Evolutionary conservation across 2,329 filamentous ascomycete species (phyloP), one percentile per base, ranked within the genome.

Genomic region (Aspergillus ochraceoroseus): DNA sequence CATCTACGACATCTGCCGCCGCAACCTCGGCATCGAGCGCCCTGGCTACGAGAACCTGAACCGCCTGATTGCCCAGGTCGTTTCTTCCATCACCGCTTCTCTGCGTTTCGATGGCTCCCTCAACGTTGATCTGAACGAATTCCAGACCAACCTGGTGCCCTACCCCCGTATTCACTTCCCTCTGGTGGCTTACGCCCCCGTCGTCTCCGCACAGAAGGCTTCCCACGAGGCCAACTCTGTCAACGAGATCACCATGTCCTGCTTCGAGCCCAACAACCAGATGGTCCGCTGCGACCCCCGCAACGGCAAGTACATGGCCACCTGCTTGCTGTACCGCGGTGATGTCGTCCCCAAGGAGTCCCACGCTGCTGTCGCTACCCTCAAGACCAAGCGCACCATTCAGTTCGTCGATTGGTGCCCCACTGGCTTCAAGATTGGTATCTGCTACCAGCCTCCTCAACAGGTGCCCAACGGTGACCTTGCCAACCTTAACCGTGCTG

Each of bases 321-420:
- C 89, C 61, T 95, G 89, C 71, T 72, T 98, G 72, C 76, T 98
- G 68, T 98, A 98, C 81, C 90, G 90, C 67, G 92, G 90, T 70
- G 92, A 96, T 62, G 90, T 98, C 58, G 92, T 96, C 49, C 87
- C 90, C 71, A 94, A 94, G 74, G 90, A 96, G 63, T 86, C 87
- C 55, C 87, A 95, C 76, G 80, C 74, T 46, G 90, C 92, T 53
- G 89, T 96, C 56, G 89, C 90, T 49, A 88, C 86, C 53, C 85
- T 96, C 66, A 98, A 96, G 87, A 95, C 92, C 70, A 96, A 95
- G 85, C 85, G 87, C 63, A 95, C 92, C 59, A 94, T 98, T 67
- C 89, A 96, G 75, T 95, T 96, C 68, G 92, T 98, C 66, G 92
- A 98, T 75, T 98, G 92, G 92, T 98, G 92, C 82, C 92, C 92